A percentile compares a stretch with the other conserved stretches of the same genome.
Conservation (phyloP, 2,329 filamentous ascomycete species). For the Aspergillus glaucus region DNA sequence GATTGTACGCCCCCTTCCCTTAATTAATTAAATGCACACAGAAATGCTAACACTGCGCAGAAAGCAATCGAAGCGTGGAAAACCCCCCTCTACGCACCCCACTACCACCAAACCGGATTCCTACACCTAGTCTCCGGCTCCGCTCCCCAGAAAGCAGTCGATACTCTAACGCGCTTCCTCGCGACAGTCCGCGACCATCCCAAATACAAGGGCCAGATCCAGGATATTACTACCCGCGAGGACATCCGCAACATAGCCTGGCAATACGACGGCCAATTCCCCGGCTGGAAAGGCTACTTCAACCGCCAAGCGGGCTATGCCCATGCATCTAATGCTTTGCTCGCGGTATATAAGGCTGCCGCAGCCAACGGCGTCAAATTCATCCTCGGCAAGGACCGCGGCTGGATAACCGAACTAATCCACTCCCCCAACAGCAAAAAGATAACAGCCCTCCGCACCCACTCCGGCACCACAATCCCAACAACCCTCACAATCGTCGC, state of each 20-base stretch:
- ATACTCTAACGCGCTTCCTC: conserved; percentile 40
- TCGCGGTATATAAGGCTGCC: conserved; percentile 41
- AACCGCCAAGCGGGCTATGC: conserved; percentile 55
- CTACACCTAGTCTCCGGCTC: conserved; percentile 46
- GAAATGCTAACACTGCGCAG: conserved; percentile 17
- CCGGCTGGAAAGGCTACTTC: conserved; percentile 54
- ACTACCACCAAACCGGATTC: conserved; percentile 49
- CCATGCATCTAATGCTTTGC: conserved; percentile 49
- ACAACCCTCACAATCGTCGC: conserved; percentile 45
- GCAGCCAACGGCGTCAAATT: conserved; percentile 39
- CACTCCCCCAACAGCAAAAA: conserved; percentile 22
- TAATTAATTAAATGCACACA: neutral
- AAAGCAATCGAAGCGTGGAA: conserved; percentile 51
- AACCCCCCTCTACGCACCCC: conserved; percentile 48
- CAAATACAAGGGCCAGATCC: conserved; percentile 36
- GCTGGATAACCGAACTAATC: conserved; percentile 35
- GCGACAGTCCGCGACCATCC: conserved; percentile 29
- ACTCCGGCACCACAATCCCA: conserved; percentile 31
- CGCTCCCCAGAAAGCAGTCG: conserved; percentile 44
- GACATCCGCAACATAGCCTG: conserved; percentile 42
- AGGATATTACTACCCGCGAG: conserved; percentile 16
- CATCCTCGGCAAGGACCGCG: conserved; percentile 37
- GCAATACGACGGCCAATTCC: conserved; percentile 46
- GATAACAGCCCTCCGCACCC: conserved; percentile 32
- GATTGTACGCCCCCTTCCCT: conserved; percentile 32